Evolutionary conservation across 805 yeast genomes (phyloP).

Genomic region (Ogataea ganodermae): DNA sequence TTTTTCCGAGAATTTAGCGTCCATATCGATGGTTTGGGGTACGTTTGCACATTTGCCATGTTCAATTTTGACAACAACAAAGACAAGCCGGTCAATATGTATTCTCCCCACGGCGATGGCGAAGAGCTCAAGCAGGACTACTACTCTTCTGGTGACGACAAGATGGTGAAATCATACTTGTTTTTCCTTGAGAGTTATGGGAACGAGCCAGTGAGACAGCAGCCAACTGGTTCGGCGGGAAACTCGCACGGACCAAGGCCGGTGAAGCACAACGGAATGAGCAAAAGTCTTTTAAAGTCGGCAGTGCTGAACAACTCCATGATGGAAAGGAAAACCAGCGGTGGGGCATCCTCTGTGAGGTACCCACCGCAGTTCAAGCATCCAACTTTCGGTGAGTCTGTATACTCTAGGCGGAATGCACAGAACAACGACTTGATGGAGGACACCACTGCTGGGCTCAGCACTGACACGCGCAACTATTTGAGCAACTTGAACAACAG

Average conservation of each 20-base stretch:
- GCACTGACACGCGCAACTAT: conserved; percentile 26
- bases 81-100: conserved; percentile 30
- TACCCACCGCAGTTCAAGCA: conserved; percentile 25
- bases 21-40: conserved; percentile 92
- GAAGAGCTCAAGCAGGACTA: conserved; percentile 42
- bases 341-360: conserved; percentile 17
- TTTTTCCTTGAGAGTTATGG: conserved; percentile 87
- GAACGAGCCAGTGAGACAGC: conserved; percentile 36
- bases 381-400: conserved; percentile 18
- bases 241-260: conserved; percentile 3
- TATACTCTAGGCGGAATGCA: conserved; percentile 12
- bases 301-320: conserved; percentile 27
- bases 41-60: conserved; percentile 93
- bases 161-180: conserved; percentile 89
- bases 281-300: conserved; percentile 24
- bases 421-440: conserved; percentile 25
- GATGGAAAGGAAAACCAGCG: conserved; percentile 16
- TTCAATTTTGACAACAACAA: conserved; percentile 71
- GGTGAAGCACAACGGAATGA: conserved; percentile 7
- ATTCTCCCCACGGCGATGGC: conserved; percentile 17
- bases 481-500: conserved; percentile 33
- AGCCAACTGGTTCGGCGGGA: conserved; percentile 2
- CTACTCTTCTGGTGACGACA: conserved; percentile 64
- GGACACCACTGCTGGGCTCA: conserved; percentile 33
- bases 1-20: conserved; percentile 88